Base-by-base conservation (phyloP, 305 asterid genomes). In the Fraxinus dipetala region DNA sequence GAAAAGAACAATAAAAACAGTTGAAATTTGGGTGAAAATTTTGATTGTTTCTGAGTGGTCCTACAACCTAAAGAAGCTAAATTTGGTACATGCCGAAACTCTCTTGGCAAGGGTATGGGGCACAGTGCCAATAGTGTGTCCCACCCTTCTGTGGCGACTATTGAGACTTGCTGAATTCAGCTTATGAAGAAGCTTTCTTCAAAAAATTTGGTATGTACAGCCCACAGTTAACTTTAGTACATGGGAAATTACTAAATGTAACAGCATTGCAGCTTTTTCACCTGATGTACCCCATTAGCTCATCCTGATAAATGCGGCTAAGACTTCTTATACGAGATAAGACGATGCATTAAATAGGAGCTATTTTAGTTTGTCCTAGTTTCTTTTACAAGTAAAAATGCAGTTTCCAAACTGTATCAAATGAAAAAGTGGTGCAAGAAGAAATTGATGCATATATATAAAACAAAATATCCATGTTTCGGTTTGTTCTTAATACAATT, bases 221-320 rank as follows among this genome's bases (percentile, higher is more conserved):
- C 59, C 59, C 51, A 48, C 2, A 0, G 59, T 3, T 48, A 14
- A 48, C 59, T 51, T 4, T 51, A 51, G 61, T 51, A 16, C 22
- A 16, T 51, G 61, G 6, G 61, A 5, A 51, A 51, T 51, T 51
- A 51, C 22, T 14, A 51, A 51, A 54, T 54, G 63, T 54, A n/a
- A 14, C 59, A 1, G 9, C 24, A 51, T 51, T n/a, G 63, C 22
- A 35, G 76, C 65, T 5, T 34, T 76, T 72, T 59, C 78, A 70
- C 79, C 34, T 61, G 13, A 45, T 79, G 11, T 77, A 43, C 51
- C 65, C 2, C 61, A 31, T 75, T 61, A 30, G 24, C 63, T 54
- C 56, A 78, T 20, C 30, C 70, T 54, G 70, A 14, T 61, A 75
- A 51, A 75, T 85, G 79, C 83, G 76, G 80, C 78, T 73, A 81